These are phyloP conservation scores for Populus alba DNA, from an alignment of 345 rosid species.

Conservation along the genomic window DNA sequence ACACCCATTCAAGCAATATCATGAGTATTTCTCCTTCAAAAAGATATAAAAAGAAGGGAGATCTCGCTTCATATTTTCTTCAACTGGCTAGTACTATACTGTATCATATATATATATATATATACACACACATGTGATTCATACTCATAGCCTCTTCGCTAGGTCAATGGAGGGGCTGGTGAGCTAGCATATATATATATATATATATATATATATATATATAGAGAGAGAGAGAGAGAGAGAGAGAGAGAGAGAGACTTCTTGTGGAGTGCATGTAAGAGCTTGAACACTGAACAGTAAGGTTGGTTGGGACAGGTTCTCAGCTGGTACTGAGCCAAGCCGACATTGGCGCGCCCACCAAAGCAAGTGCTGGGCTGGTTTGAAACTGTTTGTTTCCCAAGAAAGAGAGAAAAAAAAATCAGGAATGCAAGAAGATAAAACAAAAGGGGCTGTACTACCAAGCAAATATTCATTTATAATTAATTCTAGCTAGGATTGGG, in stretches of 20 bases:
- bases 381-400: constrained; percentile 53
- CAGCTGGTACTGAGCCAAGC: constrained; percentile 34
- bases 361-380: constrained; percentile 69
- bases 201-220: too few relatives aligned
- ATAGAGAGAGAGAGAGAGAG: too few relatives aligned
- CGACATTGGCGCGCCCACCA: constrained; percentile 80
- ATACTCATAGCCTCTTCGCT: background rate
- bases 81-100: too few relatives aligned
- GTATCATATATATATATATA: too few relatives aligned
- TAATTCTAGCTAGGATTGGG: background rate
- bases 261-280: background rate
- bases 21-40: too few relatives aligned
- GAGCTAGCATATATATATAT: background rate
- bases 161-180: background rate
- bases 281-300: constrained; percentile 8
- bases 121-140: background rate
- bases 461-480: background rate
- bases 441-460: background rate
- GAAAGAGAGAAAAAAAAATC: constrained; percentile 19
- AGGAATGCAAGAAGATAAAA: constrained; percentile 8
- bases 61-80: too few relatives aligned
- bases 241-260: background rate
- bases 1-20: too few relatives aligned
- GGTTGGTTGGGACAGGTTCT: constrained; percentile 14
- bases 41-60: too few relatives aligned